Base-by-base conservation (phyloP, 306 rosid genomes). In the Corylus americana region DNA sequence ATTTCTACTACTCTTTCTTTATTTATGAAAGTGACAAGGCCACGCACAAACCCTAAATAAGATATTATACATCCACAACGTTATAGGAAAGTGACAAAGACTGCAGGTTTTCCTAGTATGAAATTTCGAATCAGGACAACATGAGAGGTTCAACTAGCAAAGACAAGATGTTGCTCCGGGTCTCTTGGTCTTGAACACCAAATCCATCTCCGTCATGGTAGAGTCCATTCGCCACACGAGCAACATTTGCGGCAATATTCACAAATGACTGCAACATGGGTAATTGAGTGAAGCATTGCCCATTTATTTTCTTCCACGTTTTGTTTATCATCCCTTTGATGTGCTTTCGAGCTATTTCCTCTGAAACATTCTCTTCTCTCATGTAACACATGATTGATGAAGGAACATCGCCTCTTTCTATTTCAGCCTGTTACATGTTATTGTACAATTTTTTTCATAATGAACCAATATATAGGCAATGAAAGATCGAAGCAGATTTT, bases 351-450 rank as follows among this genome's bases (percentile, higher is more conserved):
- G 96, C 93, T 22, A 58, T 55, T 22, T 87, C 89, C 58, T 91
- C 96, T 48, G 74, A 59, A 22, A 63, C 86, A 35, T 71, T 47
- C 82, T 7, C 80, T 78, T 91, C 80, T 70, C 80, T 76, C 92
- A 86, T 91, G 54, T 84, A 84, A 17, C 96, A 91, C 20, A 78
- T 0, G 58, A 91, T 80, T 44, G 90, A 83, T 0, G 96, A 91
- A 35, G 92, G 81, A n/a, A 79, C 86, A 76, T 91, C 96, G 1
- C 96, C 96, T 67, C 91, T 85, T 80, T 89, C 88, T 55, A 63
- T 78, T 73, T 91, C 96, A 4, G 89, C 92, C 96, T 87, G 80
- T 18, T 22, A 18, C 3, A 12, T 54, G 5, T 3, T 4, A 31
- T 20, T 2, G 5, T 12, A 5, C 3, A 12, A 6, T 1, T 54